phyloP scores from a whole-genome alignment of 2,329 filamentous ascomycete species.

The Aspergillus sp. region DNA sequence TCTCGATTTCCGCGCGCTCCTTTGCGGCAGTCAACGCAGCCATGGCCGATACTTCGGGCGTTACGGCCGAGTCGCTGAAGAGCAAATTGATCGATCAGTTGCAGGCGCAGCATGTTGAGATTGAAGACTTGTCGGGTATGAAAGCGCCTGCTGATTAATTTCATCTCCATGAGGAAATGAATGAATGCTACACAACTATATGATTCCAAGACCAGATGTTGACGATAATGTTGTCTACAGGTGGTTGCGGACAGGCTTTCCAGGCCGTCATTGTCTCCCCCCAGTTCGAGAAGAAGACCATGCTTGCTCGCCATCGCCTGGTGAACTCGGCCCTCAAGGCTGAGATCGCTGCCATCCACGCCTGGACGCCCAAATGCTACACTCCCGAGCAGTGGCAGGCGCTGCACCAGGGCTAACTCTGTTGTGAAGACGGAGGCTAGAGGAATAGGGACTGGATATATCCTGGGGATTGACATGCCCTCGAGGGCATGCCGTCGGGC shows the following conservation, averaged over 20 bases:
- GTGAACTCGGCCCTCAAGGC: conserved; percentile 81
- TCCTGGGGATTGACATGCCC: conserved; percentile 15
- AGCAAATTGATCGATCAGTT: conserved; percentile 69
- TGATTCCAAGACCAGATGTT: background rate
- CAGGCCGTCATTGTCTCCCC: conserved; percentile 70
- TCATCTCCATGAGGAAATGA: background rate
- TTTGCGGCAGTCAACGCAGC: conserved; percentile 38
- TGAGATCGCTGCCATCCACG: conserved; percentile 88
- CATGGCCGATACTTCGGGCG: conserved; percentile 55
- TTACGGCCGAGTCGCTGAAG: conserved; percentile 73
- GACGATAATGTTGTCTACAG: conserved; percentile 39
- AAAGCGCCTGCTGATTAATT: conserved; percentile 5
- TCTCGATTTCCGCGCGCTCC: conserved; percentile 38
- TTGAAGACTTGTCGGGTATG: conserved; percentile 89
- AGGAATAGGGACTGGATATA: conserved; percentile 13
- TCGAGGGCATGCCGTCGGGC: conserved; percentile 18
- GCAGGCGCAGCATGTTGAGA: conserved; percentile 76
- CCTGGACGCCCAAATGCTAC: conserved; percentile 92
- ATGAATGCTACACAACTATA: background rate
- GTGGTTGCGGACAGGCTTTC: conserved; percentile 71
- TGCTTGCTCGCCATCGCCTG: conserved; percentile 80
- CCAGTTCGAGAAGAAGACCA: conserved; percentile 69
- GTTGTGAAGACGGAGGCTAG: background rate
- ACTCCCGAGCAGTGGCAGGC: conserved; percentile 87
- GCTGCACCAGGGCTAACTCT: conserved; percentile 49